Base-by-base conservation (phyloP, 306 rosid species). In the Biancaea sappan region DNA sequence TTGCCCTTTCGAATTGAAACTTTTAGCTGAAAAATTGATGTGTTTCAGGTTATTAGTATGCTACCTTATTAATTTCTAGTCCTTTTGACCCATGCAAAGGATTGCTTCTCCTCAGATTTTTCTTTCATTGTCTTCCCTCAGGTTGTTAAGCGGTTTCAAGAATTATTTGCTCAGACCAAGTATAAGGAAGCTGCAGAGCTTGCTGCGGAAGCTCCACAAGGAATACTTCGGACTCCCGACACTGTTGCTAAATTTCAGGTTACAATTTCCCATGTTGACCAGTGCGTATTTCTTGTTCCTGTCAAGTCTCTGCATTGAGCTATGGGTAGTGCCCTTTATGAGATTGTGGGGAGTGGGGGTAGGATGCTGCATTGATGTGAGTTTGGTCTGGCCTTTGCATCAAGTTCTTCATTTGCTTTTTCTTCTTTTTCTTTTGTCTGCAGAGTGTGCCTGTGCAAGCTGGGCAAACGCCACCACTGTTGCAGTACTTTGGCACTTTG, bases 381-480 rank as follows among this genome's bases (percentile, higher is more conserved):
- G 2, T 48, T 72, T 62, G 38, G 43, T 65, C 62, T 77, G 53
- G 60, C 71, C 29, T 65, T 43, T 35, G 5, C 32, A 12, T 56
- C 10, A 0, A 14, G 46, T 48, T 62, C 13, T 62, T 71, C 66
- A 66, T n/a, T 35, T 71, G 25, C 71, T 43, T 70, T 24, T 34
- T 41, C 18, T n/a, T n/a, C n/a, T n/a, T 52, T 56, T 50, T 69
- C 40, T 38, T 75, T 75, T 76, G 50, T n/a, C 69, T 79, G 57
- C 77, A 82, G 97, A 93, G 97, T 81, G 98, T 93, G 59, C 98
- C 98, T 48, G 92, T 89, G 67, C 97, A 93, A 91, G 76, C 92
- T 74, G 96, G 97, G 77, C 98, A 93, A 85, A 93, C 97, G 8
- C 98, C 97, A n/a, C 98, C 97, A 1, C 68, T 91, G 74, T 87